Conservation (phyloP, 176 grass and related monocot genomes). For the Oryza meyeriana region DNA sequence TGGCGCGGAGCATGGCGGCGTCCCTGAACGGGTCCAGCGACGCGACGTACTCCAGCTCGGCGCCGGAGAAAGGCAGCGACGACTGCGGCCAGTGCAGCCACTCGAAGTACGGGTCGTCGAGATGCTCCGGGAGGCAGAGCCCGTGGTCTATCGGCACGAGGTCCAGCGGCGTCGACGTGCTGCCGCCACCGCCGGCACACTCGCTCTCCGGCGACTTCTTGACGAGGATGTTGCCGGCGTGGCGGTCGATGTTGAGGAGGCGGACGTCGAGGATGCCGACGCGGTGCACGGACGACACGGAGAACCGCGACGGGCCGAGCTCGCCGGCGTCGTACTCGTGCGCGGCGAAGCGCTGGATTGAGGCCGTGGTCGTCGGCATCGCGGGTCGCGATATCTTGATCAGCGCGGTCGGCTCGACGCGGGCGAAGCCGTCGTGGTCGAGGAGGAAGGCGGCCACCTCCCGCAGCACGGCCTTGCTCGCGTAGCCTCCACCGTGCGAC, state of each 20-base stretch:
- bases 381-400: slow-evolving; percentile 61
- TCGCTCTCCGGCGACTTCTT: slow-evolving; percentile 30
- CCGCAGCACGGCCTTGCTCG: slow-evolving; percentile 46
- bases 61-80: slow-evolving; percentile 45
- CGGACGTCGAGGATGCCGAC: slow-evolving; percentile 90
- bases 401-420: slow-evolving; percentile 70
- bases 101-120: slow-evolving; percentile 93
- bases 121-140: slow-evolving; percentile 81
- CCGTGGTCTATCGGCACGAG: slow-evolving; percentile 95
- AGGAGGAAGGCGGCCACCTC: slow-evolving; percentile 93
- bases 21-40: slow-evolving; percentile 70
- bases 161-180: slow-evolving; percentile 31
- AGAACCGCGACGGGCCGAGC: slow-evolving; percentile 85
- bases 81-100: slow-evolving; percentile 97
- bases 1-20: slow-evolving; percentile 60
- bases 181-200: neutral
- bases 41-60: slow-evolving; percentile 54
- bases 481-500: neutral
- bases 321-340: slow-evolving; percentile 84
- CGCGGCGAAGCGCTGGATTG: slow-evolving; percentile 78
- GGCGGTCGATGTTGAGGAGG: slow-evolving; percentile 94
- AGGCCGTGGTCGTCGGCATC: slow-evolving; percentile 40
- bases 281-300: slow-evolving; percentile 67
- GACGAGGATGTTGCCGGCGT: slow-evolving; percentile 95
- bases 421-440: slow-evolving; percentile 73